These are phyloP conservation scores for Cryptococcus wingfieldii DNA, from an alignment of 1,284 basidiomycete genomes.

Conservation along the genomic window DNA sequence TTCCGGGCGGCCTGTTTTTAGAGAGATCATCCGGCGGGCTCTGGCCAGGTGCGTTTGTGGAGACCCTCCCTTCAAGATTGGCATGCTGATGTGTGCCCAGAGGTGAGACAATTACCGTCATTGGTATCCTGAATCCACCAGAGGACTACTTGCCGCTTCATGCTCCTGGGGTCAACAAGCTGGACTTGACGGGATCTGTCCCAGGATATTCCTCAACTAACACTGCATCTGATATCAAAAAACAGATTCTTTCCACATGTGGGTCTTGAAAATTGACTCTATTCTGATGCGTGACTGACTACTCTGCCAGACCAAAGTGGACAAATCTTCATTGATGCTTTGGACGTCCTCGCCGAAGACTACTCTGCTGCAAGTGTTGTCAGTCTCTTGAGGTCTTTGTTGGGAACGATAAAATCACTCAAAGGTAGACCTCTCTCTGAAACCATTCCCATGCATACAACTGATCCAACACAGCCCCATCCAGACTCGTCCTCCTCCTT, in stretches of 20 bases:
- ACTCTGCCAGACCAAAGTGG: slow-evolving; percentile 18
- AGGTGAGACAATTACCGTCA: slow-evolving; percentile 13
- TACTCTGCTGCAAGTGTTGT: slow-evolving; percentile 18
- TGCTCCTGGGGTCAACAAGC: slow-evolving; percentile 1
- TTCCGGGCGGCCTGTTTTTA: slow-evolving; percentile 25
- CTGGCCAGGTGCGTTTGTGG: slow-evolving; percentile 16
- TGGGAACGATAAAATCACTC: slow-evolving; percentile 16
- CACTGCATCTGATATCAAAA: slow-evolving; percentile 5
- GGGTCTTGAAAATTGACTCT: background rate
- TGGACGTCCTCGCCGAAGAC: slow-evolving; percentile 42
- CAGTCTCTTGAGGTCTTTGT: slow-evolving; percentile 26
- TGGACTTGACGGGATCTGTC: slow-evolving; percentile 25
- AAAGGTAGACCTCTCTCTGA: slow-evolving; percentile 17
- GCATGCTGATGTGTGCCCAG: slow-evolving; percentile 3
- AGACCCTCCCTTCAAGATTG: background rate
- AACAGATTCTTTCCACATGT: slow-evolving; percentile 21
- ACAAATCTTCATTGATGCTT: slow-evolving; percentile 42
- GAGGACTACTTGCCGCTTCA: slow-evolving; percentile 7
- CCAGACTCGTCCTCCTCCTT: slow-evolving; percentile 64
- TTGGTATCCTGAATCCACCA: slow-evolving; percentile 20
- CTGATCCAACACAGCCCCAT: slow-evolving; percentile 52
- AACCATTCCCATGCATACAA: background rate
- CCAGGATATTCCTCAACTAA: slow-evolving; percentile 14
- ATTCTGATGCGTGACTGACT: background rate
- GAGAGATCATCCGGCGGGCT: slow-evolving; percentile 21